Conservation (phyloP, 2,329 filamentous ascomycete genomes). For the Neopestalotiopsis rosae region DNA sequence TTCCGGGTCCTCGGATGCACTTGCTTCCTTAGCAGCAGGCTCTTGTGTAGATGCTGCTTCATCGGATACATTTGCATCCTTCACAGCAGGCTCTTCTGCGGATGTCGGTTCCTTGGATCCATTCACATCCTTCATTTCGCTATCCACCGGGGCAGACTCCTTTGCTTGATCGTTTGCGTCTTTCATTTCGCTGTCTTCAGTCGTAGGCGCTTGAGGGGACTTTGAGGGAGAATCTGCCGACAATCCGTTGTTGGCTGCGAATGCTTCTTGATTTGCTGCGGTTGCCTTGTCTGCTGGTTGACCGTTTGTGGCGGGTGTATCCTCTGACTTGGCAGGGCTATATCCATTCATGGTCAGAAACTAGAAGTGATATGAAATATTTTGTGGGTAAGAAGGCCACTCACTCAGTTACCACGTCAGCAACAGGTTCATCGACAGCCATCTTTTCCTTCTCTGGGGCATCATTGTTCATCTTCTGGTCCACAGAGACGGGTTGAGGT, state of each 20-base stretch:
- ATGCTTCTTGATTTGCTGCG: slow-evolving; percentile 28
- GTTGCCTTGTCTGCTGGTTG: slow-evolving; percentile 22
- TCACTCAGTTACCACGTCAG: slow-evolving; percentile 60
- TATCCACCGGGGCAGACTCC: slow-evolving; percentile 21
- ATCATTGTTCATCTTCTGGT: slow-evolving; percentile 26
- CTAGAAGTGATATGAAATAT: background rate
- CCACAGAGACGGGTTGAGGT: slow-evolving; percentile 30
- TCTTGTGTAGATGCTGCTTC: slow-evolving; percentile 19
- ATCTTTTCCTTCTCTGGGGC: slow-evolving; percentile 45
- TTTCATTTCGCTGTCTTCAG: slow-evolving; percentile 26
- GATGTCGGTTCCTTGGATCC: slow-evolving; percentile 21
- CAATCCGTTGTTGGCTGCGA: slow-evolving; percentile 27
- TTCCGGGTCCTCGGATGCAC: background rate
- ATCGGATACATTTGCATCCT: slow-evolving; percentile 24
- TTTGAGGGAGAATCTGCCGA: slow-evolving; percentile 22
- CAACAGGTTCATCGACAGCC: slow-evolving; percentile 51
- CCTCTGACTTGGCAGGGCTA: slow-evolving; percentile 17
- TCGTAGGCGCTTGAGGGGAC: slow-evolving; percentile 19
- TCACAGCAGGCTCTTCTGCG: slow-evolving; percentile 19
- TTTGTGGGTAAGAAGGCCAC: slow-evolving; percentile 36
- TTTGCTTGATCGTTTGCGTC: slow-evolving; percentile 23
- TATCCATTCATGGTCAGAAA: background rate
- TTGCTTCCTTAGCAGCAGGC: too few relatives aligned
- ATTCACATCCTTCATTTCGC: slow-evolving; percentile 26
- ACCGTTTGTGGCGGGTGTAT: slow-evolving; percentile 29